Base-by-base conservation (phyloP, 768 basidiomycete species). In the Mycena amicta region DNA sequence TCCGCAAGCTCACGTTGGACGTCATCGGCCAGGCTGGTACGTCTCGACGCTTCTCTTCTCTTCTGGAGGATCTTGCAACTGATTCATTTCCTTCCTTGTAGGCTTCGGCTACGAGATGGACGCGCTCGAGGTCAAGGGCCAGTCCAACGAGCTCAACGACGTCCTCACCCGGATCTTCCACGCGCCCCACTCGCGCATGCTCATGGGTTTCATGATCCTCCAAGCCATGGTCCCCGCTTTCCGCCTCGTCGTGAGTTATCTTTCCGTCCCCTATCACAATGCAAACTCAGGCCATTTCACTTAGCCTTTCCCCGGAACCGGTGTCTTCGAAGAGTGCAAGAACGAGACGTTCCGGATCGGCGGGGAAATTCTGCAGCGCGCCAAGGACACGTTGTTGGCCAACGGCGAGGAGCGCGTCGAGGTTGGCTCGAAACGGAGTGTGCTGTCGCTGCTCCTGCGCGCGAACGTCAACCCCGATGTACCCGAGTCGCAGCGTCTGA, bases 381-480 rank as follows among this genome's bases (percentile, higher is more conserved):
- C 57, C 33, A 41, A 55, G 43, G 40, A 55, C 20, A 41, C 55
- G 22, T n/a, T 45, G 13, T 45, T 45, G 8, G 5, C 13, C 8
- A 58, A 60, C 5, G 65, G 57, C 27, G 70, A 74, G 59, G 76
- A 74, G 57, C 68, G 68, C 12, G 23, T 27, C 49, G 49, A 26
- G 27, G 49, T 30, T 20, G 63, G 41, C 2, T 45, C 43, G 15
- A 75, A 76, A 8, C 74, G 77, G 6, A 81, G 83, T 64, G 55
- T 83, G 5, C 66, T 83, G 26, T 76, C 74, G 11, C 61, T 80
- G 18, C 69, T 82, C 13, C 71, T 82, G 55, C 74, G 71, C 54
- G 81, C 81, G 6, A 83, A 83, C 65, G 72, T 82, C 74, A 78
- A 77, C 3, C 71, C 72, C 1, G 80, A 83, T 62, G 63, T 80